Evolutionary conservation across 805 yeast genomes (phyloP), one percentile per base, ranked within the genome.

Genomic region (Saccharomycopsis synnaedendra): DNA sequence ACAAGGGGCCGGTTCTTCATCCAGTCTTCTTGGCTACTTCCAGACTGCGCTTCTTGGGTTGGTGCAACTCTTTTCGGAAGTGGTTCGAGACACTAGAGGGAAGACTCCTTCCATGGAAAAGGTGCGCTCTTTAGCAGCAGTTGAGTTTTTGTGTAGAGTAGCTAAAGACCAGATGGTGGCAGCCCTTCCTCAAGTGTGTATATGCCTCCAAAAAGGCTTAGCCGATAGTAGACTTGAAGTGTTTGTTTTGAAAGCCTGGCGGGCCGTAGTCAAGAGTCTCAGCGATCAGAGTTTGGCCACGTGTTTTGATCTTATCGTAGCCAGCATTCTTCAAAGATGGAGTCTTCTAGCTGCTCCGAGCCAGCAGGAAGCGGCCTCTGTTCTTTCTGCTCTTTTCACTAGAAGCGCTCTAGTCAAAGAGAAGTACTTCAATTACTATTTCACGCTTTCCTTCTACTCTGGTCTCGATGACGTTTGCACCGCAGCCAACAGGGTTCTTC

Each of bases 161-260:
- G 65, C 78, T 1, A 72, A 73, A 4, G 66, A 70, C 30, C 69
- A 79, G 10, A 74, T 84, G 32, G 73, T 77, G 4, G 75, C 84
- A 1, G 85, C 86, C 0, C 63, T 84, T 35, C 94, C 96, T 0
- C 97, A 89, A 59, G 76, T 90, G 4, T 82, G 86, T 50, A 83
- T 95, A 1, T 84, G 95, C 56, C 65, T 90, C 8, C 96, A 87
- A 58, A 79, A 88, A 1, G 81, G 90, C 0, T 63, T 89, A 28
- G 88, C 81, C 38, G 74, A 72, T 19, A 64, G 71, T 0, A 78
- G 76, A 29, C 69, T 88, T 9, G 81, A 81, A 50, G 65, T 66
- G 10, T 72, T 74, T 38, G 76, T 90, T 0, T 64, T 93, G 39
- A 67, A 71, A 42, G 82, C 93, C 47, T 81, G 96, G 82, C 69